These are phyloP conservation scores for Geotrichum histeridarum DNA, from an alignment of 1,139 yeast species.

Conservation along the genomic window DNA sequence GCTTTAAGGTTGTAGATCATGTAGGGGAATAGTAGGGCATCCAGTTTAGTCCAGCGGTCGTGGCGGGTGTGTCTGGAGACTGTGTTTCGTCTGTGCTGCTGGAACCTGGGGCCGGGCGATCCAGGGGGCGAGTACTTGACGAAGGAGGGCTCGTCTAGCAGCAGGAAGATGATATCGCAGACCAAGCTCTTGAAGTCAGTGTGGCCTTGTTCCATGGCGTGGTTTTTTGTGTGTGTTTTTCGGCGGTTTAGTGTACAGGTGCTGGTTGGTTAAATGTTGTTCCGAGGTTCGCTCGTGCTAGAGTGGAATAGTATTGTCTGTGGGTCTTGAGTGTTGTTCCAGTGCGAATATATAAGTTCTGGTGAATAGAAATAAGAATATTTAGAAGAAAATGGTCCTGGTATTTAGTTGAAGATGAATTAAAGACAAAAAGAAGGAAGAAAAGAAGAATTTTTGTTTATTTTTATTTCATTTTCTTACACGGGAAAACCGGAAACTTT, in stretches of 20 bases:
- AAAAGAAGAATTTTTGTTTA: too few relatives aligned
- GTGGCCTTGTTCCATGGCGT: not conserved
- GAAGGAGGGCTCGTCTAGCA: constrained; percentile 4
- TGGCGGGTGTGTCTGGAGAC: not conserved
- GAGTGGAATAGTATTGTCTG: too few relatives aligned
- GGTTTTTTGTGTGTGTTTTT: not conserved
- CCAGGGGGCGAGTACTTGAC: not conserved
- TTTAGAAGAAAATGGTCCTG: too few relatives aligned
- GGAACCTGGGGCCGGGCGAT: not conserved
- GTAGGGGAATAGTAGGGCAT: constrained; percentile 16
- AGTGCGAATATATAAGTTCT: too few relatives aligned
- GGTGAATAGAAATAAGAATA: too few relatives aligned
- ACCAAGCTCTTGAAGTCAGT: constrained; percentile 6
- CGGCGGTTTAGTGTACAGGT: not conserved
- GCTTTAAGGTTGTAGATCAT: constrained; percentile 16
- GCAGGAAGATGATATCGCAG: constrained; percentile 8
- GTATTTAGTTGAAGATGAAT: too few relatives aligned
- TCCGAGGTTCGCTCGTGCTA: not conserved
- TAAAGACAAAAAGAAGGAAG: too few relatives aligned
- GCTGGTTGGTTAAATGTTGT: not conserved
- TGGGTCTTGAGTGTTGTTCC: too few relatives aligned
- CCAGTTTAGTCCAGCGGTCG: constrained; percentile 13
- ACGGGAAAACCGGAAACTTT: too few relatives aligned
- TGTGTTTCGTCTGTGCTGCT: not conserved
- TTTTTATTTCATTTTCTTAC: too few relatives aligned